Conservation (phyloP, 2,329 filamentous ascomycete genomes). For the Aspergillus sp. region DNA sequence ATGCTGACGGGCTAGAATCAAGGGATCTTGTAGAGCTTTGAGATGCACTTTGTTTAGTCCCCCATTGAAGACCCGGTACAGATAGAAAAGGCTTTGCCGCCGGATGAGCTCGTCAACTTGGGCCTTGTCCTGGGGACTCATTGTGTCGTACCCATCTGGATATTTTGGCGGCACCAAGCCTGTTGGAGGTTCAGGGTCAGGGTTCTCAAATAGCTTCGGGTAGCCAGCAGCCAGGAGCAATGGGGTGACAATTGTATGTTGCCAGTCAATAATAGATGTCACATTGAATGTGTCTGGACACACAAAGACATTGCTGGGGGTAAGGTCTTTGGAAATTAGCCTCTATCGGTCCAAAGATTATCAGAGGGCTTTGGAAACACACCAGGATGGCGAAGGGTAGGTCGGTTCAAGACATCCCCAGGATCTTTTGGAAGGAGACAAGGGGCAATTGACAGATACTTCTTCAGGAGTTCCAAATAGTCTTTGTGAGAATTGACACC, state of each 20-base stretch:
- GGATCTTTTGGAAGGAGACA: slow-evolving; percentile 4
- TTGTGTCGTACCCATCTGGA: slow-evolving; percentile 10
- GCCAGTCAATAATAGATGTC: slow-evolving; percentile 20
- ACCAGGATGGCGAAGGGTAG: slow-evolving; percentile 7
- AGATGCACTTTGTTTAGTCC: slow-evolving; percentile 15
- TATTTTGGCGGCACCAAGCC: slow-evolving; percentile 9
- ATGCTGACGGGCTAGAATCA: slow-evolving; percentile 11
- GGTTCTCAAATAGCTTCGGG: slow-evolving; percentile 17
- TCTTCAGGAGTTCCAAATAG: slow-evolving; percentile 5
- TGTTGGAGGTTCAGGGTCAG: slow-evolving; percentile 11
- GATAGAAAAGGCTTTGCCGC: slow-evolving; percentile 10
- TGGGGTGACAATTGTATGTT: slow-evolving; percentile 15
- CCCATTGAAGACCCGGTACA: slow-evolving; percentile 17
- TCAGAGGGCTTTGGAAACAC: not conserved
- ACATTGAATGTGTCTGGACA: slow-evolving; percentile 10
- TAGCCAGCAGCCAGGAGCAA: slow-evolving; percentile 13
- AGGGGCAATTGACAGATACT: slow-evolving; percentile 3
- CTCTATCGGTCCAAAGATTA: too few species aligned
- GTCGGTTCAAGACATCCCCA: slow-evolving; percentile 1
- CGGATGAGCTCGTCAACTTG: slow-evolving; percentile 14
- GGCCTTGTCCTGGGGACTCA: slow-evolving; percentile 10
- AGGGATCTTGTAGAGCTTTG: slow-evolving; percentile 10
- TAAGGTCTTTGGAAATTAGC: slow-evolving; percentile 11
- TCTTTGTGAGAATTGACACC: slow-evolving; percentile 9
- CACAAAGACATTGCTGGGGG: slow-evolving; percentile 14